These are phyloP conservation scores for Penicillium angulare DNA, from an alignment of 495 filamentous ascomycete genomes.

Conservation along the genomic window DNA sequence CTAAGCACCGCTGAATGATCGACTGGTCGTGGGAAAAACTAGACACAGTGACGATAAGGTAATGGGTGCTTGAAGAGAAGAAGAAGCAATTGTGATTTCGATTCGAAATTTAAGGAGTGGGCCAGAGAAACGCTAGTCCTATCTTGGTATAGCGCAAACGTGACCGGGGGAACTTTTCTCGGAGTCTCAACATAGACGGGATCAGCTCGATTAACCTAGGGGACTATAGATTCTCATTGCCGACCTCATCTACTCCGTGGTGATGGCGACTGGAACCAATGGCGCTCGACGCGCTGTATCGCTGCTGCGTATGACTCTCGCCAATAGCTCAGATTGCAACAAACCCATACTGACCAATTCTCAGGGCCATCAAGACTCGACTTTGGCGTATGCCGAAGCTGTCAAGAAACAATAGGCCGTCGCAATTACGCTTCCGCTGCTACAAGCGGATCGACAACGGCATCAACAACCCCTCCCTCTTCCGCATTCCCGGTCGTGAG, in stretches of 20 bases:
- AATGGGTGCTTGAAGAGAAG: conserved; percentile 46
- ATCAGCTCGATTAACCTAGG: background rate
- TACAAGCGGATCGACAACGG: conserved; percentile 30
- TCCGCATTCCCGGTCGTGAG: conserved; percentile 36
- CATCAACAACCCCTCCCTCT: conserved; percentile 21
- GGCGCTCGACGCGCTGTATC: conserved; percentile 45
- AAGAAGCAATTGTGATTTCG: conserved; percentile 18
- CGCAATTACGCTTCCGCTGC: conserved; percentile 48
- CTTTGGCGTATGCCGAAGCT: conserved; percentile 50
- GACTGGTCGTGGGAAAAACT: conserved; percentile 47
- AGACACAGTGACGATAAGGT: conserved; percentile 65
- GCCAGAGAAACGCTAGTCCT: conserved; percentile 14
- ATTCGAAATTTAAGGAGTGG: conserved; percentile 19
- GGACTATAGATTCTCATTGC: conserved; percentile 6
- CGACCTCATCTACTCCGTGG: conserved; percentile 9
- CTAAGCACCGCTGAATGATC: conserved; percentile 67
- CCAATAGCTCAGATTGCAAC: conserved; percentile 1
- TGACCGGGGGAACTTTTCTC: conserved; percentile 47
- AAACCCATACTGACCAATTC: conserved; percentile 4
- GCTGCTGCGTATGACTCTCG: conserved; percentile 34
- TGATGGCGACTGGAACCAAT: conserved; percentile 48
- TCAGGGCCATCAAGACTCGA: conserved; percentile 44
- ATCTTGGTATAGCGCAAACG: conserved; percentile 29
- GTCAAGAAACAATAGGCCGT: conserved; percentile 47
- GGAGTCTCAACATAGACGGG: conserved; percentile 16